Base-by-base conservation (phyloP, 2,329 filamentous ascomycete genomes). In the Bimuria novae-zelandiae region DNA sequence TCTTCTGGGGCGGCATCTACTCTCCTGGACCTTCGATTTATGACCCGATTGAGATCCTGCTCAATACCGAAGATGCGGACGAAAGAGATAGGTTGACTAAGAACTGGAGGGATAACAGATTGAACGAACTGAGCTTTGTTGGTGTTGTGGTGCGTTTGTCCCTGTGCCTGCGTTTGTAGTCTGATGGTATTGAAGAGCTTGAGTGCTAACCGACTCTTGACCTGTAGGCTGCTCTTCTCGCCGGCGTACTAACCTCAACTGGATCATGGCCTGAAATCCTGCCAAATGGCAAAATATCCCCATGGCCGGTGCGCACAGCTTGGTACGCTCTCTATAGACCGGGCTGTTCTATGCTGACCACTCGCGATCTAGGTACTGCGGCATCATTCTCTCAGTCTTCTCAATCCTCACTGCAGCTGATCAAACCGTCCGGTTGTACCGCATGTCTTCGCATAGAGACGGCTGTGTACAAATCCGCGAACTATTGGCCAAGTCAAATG, bases 341-440 rank as follows among this genome's bases (percentile, higher is more conserved):
- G 11, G 12, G 4, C 14, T 45, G 14, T 5, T 22, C n/a, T 21
- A 17, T 14, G n/a, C 25, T 43, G 2, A 32, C 19, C n/a, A 5
- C n/a, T 12, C 7, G 3, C 10, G 2, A 6, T 7, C 23, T 22
- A 45, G 42, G 42, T 78, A 73, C 58, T 71, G 69, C 44, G 76
- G 75, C 11, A 76, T 78, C 32, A 69, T 82, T 10, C 76, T 84
- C 22, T 73, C 80, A 1, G 70, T 83, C 3, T 80, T 80, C 52
- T 76, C 77, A n/a, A 74, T 82, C 6, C 69, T 82, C 8, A 74
- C 76, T 1, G 73, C 77, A 4, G 71, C 75, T 2, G 71, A 76
- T 51, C 76, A 78, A 54, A 75, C 73, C 3, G 72, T 79, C 7
- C 72, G 76, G 4, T 63, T 79, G 3, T 76, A 77, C 59, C 72